Conservation (phyloP, 371 early-diverging fungal genomes). For the Thermomucor indicae-seudaticae region DNA sequence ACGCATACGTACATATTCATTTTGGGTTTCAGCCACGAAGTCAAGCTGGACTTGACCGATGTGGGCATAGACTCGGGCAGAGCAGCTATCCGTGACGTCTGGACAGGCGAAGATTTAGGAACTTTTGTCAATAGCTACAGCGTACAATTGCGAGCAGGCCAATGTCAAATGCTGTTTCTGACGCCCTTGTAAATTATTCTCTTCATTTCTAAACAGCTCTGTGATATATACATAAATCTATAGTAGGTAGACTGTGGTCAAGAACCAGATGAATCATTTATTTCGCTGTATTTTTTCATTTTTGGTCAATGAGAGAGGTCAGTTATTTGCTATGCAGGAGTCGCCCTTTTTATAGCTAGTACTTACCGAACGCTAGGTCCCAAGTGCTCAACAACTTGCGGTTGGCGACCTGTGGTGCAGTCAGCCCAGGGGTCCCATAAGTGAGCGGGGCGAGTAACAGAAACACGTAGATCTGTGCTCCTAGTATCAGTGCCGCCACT, state of each 20-base stretch:
- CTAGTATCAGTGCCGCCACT: slow-evolving; percentile 40
- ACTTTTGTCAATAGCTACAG: slow-evolving; percentile 6
- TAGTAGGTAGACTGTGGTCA: too few relatives aligned
- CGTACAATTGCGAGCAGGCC: slow-evolving; percentile 16
- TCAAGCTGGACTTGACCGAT: slow-evolving; percentile 8
- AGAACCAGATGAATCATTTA: background rate
- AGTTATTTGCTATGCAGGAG: background rate
- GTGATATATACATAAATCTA: too few relatives aligned
- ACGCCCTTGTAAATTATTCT: background rate
- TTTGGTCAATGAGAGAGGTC: background rate
- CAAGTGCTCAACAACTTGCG: slow-evolving; percentile 74
- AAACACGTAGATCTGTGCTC: slow-evolving; percentile 46
- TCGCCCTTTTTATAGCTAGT: background rate
- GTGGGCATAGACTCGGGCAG: slow-evolving; percentile 7
- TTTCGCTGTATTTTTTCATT: background rate
- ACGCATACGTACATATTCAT: slow-evolving; percentile 18
- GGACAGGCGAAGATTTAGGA: slow-evolving; percentile 22
- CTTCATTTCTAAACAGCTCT: background rate
- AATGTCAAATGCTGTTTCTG: slow-evolving; percentile 23
- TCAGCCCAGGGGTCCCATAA: slow-evolving; percentile 58
- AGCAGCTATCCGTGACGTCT: slow-evolving; percentile 16
- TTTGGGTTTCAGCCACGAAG: slow-evolving; percentile 16
- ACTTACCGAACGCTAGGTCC: slow-evolving; percentile 75
- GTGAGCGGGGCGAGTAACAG: slow-evolving; percentile 58
- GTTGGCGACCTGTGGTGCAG: slow-evolving; percentile 47